A percentile compares a stretch with the other conserved stretches of the same genome.
These are phyloP conservation scores for Ogataea pilisensis DNA, from an alignment of 805 yeast genomes.

Conservation along the genomic window DNA sequence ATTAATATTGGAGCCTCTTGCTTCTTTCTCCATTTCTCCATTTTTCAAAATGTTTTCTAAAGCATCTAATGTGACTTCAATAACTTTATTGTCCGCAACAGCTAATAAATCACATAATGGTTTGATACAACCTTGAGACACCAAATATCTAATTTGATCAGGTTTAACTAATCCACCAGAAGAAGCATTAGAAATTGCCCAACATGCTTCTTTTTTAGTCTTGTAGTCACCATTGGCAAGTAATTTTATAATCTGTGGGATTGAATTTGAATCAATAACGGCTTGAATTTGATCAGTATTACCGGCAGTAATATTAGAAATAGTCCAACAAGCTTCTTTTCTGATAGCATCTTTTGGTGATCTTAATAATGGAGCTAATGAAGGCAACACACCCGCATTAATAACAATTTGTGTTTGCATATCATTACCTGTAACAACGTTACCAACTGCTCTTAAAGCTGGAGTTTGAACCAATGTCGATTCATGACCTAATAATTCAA, in stretches of 20 bases:
- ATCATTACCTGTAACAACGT: conserved; percentile 96
- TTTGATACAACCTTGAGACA: conserved; percentile 92
- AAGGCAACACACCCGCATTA: conserved; percentile 86
- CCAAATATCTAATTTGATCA: conserved; percentile 89
- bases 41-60: conserved; percentile 88
- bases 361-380: conserved; percentile 71
- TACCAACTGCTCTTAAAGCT: conserved; percentile 95
- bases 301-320: conserved; percentile 97
- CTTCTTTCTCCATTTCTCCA: conserved; percentile 90
- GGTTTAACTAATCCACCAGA: conserved; percentile 92
- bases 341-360: conserved; percentile 89
- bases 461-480: conserved; percentile 92
- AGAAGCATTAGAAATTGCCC: conserved; percentile 98
- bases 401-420: conserved; percentile 92
- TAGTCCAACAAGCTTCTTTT: conserved; percentile 99
- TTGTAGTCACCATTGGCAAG: conserved; percentile 82
- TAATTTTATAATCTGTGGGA: conserved; percentile 84
- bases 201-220: conserved; percentile 97
- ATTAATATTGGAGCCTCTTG: conserved; percentile 63
- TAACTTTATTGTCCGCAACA: conserved; percentile 84
- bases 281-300: conserved; percentile 94
- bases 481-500: conserved; percentile 81
- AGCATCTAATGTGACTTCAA: conserved; percentile 94
- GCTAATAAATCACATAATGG: conserved; percentile 91
- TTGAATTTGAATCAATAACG: conserved; percentile 88